Evolutionary conservation across 2,329 filamentous ascomycete species (phyloP).

Genomic region (Botryotinia calthae): DNA sequence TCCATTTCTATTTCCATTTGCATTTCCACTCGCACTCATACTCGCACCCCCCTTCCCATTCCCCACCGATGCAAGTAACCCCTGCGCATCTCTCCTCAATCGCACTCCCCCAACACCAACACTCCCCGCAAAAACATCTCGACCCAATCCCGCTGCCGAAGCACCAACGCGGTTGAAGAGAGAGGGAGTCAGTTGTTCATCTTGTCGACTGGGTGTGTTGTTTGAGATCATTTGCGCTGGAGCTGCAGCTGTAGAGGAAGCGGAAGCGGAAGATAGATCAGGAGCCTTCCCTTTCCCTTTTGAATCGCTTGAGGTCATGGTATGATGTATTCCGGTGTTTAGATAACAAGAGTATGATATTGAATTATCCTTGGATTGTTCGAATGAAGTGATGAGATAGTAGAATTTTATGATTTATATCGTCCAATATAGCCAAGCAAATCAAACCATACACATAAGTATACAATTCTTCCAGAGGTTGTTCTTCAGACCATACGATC

Average conservation of each 20-base stretch:
- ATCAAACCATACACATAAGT: neutral
- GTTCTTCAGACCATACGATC: neutral
- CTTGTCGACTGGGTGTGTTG: neutral
- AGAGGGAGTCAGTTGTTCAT: slow-evolving; percentile 22
- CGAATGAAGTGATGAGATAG: neutral
- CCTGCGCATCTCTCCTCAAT: slow-evolving; percentile 26
- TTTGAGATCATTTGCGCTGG: neutral
- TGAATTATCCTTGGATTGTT: neutral
- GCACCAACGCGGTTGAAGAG: slow-evolving; percentile 34
- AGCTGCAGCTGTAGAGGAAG: neutral
- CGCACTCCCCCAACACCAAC: slow-evolving; percentile 21
- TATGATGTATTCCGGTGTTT: neutral
- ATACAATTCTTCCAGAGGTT: neutral
- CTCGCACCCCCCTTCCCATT: slow-evolving; percentile 22
- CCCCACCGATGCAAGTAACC: slow-evolving; percentile 34
- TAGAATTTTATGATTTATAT: neutral
- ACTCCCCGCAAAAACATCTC: slow-evolving; percentile 36
- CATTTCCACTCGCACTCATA: slow-evolving; percentile 23
- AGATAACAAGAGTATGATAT: neutral
- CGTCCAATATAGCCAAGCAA: neutral
- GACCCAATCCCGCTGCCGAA: slow-evolving; percentile 41
- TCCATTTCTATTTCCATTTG: no score
- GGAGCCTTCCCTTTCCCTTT: neutral
- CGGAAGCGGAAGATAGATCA: neutral
- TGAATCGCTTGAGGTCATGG: neutral